Conservation (phyloP, 2,329 filamentous ascomycete species). For the Colletotrichum cordylinicola region DNA sequence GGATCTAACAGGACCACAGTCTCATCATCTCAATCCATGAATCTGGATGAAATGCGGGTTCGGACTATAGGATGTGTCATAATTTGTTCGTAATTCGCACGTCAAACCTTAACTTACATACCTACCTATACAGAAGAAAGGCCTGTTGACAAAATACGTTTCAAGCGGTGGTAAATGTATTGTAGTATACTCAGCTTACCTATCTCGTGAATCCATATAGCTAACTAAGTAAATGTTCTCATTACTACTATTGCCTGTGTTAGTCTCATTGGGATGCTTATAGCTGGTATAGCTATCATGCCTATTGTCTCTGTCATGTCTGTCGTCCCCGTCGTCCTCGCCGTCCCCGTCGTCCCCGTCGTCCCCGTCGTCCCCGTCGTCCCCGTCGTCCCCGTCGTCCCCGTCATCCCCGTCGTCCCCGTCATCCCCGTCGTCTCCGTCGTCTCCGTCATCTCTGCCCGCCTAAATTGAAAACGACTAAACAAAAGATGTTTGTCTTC, state of each 20-base stretch:
- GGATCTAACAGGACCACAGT: not conserved
- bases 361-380: no score
- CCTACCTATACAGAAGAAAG: no score
- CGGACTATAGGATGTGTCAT: fast-evolving
- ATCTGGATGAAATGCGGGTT: fast-evolving
- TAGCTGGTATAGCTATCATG: not conserved
- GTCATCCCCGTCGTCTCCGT: fast-evolving
- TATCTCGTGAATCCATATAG: not conserved
- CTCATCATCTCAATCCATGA: not conserved
- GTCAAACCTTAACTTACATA: fast-evolving
- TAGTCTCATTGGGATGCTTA: not conserved
- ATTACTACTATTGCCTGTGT: fast-evolving
- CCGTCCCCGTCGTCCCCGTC: no score
- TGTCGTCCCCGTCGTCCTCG: no score
- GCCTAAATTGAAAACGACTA: not conserved
- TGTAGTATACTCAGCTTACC: no score
- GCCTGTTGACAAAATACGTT: no score
- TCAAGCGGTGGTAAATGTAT: no score
- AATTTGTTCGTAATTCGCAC: not conserved
- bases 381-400: no score
- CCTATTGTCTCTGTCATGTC: no score
- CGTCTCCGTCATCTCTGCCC: not conserved
- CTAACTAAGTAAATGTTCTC: fast-evolving
- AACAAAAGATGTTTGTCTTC: not conserved
- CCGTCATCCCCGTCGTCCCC: no score